Evolutionary conservation across 1,139 yeast genomes (phyloP).

Genomic region (Magnusiomyces sp.): DNA sequence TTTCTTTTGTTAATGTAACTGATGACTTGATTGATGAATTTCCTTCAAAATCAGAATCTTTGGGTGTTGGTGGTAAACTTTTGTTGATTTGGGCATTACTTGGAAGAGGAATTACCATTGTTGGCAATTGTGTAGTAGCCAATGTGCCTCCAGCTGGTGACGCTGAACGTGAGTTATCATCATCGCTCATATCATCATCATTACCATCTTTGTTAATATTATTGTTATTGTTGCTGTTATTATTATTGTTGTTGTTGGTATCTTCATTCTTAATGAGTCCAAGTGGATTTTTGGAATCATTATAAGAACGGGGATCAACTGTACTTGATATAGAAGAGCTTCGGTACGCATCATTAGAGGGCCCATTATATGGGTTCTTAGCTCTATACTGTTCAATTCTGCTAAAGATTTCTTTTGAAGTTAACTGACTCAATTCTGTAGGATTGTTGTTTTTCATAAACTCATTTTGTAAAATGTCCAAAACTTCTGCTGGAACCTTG

Average conservation of each 20-base stretch:
- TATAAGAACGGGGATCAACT: not conserved
- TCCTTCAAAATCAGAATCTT: not conserved
- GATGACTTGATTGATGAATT: not conserved
- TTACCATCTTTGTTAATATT: not conserved
- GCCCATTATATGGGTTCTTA: slow-evolving; percentile 5
- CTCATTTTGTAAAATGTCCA: slow-evolving; percentile 22
- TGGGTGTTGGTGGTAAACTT: not conserved
- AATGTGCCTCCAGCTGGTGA: too few species aligned
- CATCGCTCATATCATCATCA: not conserved
- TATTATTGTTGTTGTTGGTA: not conserved
- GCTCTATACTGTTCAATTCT: slow-evolving; percentile 22
- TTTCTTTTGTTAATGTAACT: not conserved
- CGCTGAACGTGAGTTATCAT: not conserved
- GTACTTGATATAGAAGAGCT: not conserved
- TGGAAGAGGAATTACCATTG: not conserved
- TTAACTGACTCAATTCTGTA: slow-evolving; percentile 9
- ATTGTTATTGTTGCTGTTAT: not conserved
- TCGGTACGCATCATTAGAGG: not conserved
- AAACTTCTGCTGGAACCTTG: slow-evolving; percentile 53
- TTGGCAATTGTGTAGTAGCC: not conserved
- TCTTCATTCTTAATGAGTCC: not conserved
- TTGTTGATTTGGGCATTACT: not conserved
- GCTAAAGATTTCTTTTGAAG: slow-evolving; percentile 28
- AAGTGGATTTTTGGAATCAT: not conserved
- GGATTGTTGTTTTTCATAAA: not conserved